Conservation (phyloP, 2,329 filamentous ascomycete species). For the Exophiala phaeomuriformis region DNA sequence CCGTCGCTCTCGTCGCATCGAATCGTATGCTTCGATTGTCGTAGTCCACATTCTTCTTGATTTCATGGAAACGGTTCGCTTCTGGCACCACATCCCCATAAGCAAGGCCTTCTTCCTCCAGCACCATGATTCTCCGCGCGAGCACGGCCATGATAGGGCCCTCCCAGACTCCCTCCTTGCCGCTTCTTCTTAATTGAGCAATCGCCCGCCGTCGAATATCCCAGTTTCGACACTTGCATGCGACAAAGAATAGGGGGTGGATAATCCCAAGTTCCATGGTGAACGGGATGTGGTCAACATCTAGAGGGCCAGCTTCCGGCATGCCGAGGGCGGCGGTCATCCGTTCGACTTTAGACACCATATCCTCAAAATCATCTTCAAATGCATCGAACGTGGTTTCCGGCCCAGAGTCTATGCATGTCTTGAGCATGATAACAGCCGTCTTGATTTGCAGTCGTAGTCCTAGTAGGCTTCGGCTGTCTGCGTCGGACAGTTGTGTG, state of each 20-base stretch:
- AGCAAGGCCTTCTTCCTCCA: slow-evolving; percentile 27
- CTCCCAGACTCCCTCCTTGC: slow-evolving; percentile 34
- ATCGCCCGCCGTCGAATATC: slow-evolving; percentile 29
- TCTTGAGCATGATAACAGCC: slow-evolving; percentile 27
- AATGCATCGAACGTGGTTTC: slow-evolving; percentile 26
- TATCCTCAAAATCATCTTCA: slow-evolving; percentile 25
- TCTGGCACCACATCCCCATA: slow-evolving; percentile 22
- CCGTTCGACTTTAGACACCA: slow-evolving; percentile 25
- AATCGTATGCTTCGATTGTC: slow-evolving; percentile 22
- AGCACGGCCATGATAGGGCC: slow-evolving; percentile 31
- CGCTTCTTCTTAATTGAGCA: slow-evolving; percentile 29
- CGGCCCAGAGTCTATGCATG: slow-evolving; percentile 25
- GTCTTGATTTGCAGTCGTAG: slow-evolving; percentile 26
- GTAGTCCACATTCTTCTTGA: slow-evolving; percentile 28
- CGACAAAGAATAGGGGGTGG: slow-evolving; percentile 32
- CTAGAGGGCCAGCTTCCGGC: slow-evolving; percentile 19
- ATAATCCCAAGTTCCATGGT: slow-evolving; percentile 31
- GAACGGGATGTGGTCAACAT: slow-evolving; percentile 24
- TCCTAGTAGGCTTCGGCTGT: slow-evolving; percentile 26
- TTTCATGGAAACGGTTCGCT: slow-evolving; percentile 25
- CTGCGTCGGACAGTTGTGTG: slow-evolving; percentile 9
- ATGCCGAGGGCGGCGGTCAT: slow-evolving; percentile 22
- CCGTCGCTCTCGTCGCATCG: slow-evolving; percentile 23
- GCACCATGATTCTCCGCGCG: slow-evolving; percentile 25
- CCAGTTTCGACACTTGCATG: slow-evolving; percentile 30